Base-by-base conservation (phyloP, 1,284 basidiomycete genomes). In the Cystobasidiaceae sp. region DNA sequence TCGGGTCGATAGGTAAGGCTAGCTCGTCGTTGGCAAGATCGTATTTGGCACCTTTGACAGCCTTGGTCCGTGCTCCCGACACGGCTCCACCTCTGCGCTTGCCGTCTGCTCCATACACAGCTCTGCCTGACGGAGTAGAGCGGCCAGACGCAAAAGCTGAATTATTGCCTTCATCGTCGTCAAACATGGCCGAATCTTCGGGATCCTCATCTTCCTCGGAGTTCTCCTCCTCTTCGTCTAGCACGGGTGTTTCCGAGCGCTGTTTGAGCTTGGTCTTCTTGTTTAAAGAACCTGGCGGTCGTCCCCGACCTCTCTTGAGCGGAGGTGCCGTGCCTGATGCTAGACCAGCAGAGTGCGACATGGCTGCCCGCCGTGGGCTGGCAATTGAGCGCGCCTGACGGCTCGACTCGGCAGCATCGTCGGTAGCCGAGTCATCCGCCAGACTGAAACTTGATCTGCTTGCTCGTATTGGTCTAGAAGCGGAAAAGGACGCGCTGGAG, bases 21-120 rank as follows among this genome's bases (percentile, higher is more conserved):
- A 93, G 86, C 78, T 94, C 93, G 75, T 97, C 93, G 43, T 87
- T 86, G 44, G 90, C 88, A 54, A 96, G 86, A 45, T 85, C 79
- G 74, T 88, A 89, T 15, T 85, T 82, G 70, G 85, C 81, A 11
- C 88, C 90, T 59, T 88, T 85, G 73, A 94, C 56, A 48, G 56
- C 21, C 23, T 49, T 49, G 19, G 21, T n/a, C 8, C 45, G 43
- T 30, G 44, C 23, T n/a, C 34, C 43, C n/a, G n/a, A 21, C 2
- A 27, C 25, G 19, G 44, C 56, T 3, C 43, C 56, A 13, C 27
- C 30, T 21, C 56, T 46, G 2, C 30, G 15, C 9, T 44, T 37
- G 19, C 56, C 56, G 25, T 59, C 56, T 33, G 56, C 56, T 32
- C 43, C 56, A 32, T 48, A 46, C 4, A 49, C 56, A 19, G 34